Evolutionary conservation across 768 basidiomycete species (phyloP).

Genomic region (Naematelia aurantialba): DNA sequence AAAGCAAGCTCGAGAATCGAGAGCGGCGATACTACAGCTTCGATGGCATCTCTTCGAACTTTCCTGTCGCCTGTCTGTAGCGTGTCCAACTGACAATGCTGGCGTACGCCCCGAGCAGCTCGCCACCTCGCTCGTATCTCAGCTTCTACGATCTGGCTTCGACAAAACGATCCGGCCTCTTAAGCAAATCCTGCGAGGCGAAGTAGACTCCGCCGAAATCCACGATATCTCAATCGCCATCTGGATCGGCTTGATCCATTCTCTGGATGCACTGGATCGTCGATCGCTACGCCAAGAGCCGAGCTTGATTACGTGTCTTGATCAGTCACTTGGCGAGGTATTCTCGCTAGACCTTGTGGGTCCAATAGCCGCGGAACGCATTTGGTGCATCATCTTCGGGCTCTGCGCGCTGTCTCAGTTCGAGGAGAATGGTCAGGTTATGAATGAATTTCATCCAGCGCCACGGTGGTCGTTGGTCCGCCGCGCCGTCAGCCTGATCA

Average conservation of each 20-base stretch:
- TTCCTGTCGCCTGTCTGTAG: not conserved
- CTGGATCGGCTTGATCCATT: constrained; percentile 71
- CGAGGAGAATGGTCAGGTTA: constrained; percentile 59
- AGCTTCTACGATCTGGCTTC: constrained; percentile 58
- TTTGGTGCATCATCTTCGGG: constrained; percentile 69
- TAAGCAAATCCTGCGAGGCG: constrained; percentile 47
- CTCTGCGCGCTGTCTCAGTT: constrained; percentile 77
- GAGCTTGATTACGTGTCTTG: constrained; percentile 25
- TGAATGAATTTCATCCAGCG: constrained; percentile 50
- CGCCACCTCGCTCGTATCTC: not conserved
- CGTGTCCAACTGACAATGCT: not conserved
- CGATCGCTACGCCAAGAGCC: constrained; percentile 50
- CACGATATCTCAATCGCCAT: constrained; percentile 59
- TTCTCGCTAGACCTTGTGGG: constrained; percentile 32
- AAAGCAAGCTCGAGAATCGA: constrained; percentile 7
- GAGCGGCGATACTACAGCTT: constrained; percentile 13
- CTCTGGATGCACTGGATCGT: constrained; percentile 48
- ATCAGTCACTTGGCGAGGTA: constrained; percentile 19
- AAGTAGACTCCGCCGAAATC: constrained; percentile 50
- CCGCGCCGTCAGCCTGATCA: constrained; percentile 60
- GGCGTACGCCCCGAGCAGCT: not conserved
- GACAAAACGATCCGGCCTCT: constrained; percentile 55
- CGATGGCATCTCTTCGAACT: constrained; percentile 25
- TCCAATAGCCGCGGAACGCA: constrained; percentile 56
- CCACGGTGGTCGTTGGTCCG: constrained; percentile 63